Percentiles rank a stretch among this genome's conserved stretches.
Evolutionary conservation across 768 basidiomycete genomes (phyloP).

Genomic region (Holtermanniella nyarrowii): DNA sequence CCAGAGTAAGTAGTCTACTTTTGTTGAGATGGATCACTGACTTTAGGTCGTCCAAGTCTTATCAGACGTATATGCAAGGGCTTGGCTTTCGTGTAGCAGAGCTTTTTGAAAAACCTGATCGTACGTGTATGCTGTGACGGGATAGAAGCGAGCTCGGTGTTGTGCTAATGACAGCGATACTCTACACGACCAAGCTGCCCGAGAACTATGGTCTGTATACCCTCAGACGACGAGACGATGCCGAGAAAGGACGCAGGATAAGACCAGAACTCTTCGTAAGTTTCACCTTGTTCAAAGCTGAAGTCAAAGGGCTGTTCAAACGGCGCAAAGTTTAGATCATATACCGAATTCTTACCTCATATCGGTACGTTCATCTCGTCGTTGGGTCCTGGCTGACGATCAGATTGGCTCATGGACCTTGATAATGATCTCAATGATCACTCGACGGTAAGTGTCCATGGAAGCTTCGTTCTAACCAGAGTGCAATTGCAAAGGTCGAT

Average conservation of each 20-base stretch:
- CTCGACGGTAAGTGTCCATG: conserved; percentile 6
- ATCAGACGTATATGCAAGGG: conserved; percentile 15
- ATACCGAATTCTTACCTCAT: conserved; percentile 27
- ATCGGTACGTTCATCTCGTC: conserved; percentile 1
- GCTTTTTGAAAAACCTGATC: background rate
- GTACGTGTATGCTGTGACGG: background rate
- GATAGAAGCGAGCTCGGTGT: background rate
- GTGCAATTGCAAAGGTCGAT: conserved; percentile 24
- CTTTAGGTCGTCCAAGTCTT: background rate
- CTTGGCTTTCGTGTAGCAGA: conserved; percentile 20
- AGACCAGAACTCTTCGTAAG: conserved; percentile 31
- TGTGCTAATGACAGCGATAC: background rate
- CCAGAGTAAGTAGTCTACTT: too few species aligned
- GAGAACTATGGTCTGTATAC: conserved; percentile 24
- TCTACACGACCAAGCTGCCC: conserved; percentile 19
- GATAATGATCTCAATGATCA: conserved; percentile 16
- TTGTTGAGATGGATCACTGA: too few species aligned
- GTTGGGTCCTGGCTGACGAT: background rate
- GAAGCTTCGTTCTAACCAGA: conserved; percentile 1
- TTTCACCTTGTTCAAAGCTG: background rate
- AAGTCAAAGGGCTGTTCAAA: conserved; percentile 17
- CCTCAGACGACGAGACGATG: conserved; percentile 8
- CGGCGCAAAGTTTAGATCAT: conserved; percentile 23
- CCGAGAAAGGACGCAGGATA: conserved; percentile 1
- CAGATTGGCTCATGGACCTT: conserved; percentile 26